Conservation (phyloP, 2,329 filamentous ascomycete genomes). For the Diaporthe sp. region DNA sequence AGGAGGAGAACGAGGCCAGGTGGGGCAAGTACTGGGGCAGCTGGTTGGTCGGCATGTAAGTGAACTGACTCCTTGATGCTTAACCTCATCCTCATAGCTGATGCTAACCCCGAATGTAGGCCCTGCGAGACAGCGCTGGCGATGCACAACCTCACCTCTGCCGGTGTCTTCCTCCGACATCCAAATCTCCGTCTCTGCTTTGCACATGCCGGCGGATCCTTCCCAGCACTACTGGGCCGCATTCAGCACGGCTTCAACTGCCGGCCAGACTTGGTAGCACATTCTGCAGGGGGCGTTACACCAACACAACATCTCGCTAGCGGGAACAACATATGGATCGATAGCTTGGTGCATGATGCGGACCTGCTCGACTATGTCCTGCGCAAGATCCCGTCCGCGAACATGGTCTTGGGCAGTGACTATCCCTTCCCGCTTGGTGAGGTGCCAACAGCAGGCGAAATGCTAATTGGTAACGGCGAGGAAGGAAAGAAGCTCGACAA, state of each 20-base stretch:
- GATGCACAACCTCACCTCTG: slow-evolving; percentile 48
- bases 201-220: slow-evolving; percentile 52
- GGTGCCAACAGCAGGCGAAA: slow-evolving; percentile 50
- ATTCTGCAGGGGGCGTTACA: slow-evolving; percentile 46
- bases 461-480: slow-evolving; percentile 46
- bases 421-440: slow-evolving; percentile 53
- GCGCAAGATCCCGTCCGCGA: slow-evolving; percentile 48
- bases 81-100: not conserved
- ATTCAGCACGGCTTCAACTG: slow-evolving; percentile 52
- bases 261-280: slow-evolving; percentile 50
- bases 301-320: slow-evolving; percentile 47
- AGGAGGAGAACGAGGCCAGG: slow-evolving; percentile 47
- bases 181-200: slow-evolving; percentile 49
- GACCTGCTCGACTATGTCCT: slow-evolving; percentile 50
- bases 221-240: slow-evolving; percentile 50
- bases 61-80: not conserved
- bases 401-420: slow-evolving; percentile 51
- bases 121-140: slow-evolving; percentile 51
- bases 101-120: slow-evolving; percentile 8
- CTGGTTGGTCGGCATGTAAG: slow-evolving; percentile 51
- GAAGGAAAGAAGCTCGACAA: slow-evolving; percentile 38
- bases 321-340: slow-evolving; percentile 49
- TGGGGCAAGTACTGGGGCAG: slow-evolving; percentile 51
- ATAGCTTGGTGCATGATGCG: slow-evolving; percentile 51
- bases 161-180: slow-evolving; percentile 48